Evolutionary conservation across 306 rosid species (phyloP), one percentile per base, ranked within the genome.

Genomic region (Lathyrus oleraceus): DNA sequence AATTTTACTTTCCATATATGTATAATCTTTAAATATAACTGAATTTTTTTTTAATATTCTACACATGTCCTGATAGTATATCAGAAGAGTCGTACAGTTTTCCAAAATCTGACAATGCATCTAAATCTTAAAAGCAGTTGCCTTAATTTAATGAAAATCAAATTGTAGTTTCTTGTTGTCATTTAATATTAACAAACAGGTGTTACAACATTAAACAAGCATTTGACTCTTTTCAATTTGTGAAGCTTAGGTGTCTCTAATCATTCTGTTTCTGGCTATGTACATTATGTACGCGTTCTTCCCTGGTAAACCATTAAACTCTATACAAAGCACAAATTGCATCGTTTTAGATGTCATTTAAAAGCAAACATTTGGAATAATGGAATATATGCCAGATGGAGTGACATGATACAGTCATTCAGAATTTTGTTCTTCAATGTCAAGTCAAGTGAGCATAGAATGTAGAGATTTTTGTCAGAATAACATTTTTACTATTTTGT

Each of bases 241-340:
- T 64, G 28, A 44, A 59, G 51, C 47, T 58, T 21, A 11, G 15
- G 40, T 76, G 56, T 59, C 51, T 61, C 47, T 68, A 35, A 35
- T 35, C 39, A 35, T 32, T 32, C 38, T 32, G 38, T 32, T 32
- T 32, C 38, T 0, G 38, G 38, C 38, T 1, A 32, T 32, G 38
- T 32, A 32, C 38, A 32, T 6, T 32, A 32, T 32, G 6, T 7
- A 7, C 6, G 38, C 38, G 38, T 6, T 9, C 16, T 68, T 73
- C 53, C 43, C 30, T 45, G 1, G 57, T 5, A 27, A 70, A 48
- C 8, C 61, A 28, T 52, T 72, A 15, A 60, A 71, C 17, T 27
- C 39, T 61, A 35, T 21, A 35, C 51, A 49, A 45, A 45, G 11
- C 38, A 56, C 28, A 39, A 48, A 35, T 6, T 36, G 53, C 23